phyloP scores from a whole-genome alignment of 78 protist species.

The Neovahlkampfia damariscottae region DNA sequence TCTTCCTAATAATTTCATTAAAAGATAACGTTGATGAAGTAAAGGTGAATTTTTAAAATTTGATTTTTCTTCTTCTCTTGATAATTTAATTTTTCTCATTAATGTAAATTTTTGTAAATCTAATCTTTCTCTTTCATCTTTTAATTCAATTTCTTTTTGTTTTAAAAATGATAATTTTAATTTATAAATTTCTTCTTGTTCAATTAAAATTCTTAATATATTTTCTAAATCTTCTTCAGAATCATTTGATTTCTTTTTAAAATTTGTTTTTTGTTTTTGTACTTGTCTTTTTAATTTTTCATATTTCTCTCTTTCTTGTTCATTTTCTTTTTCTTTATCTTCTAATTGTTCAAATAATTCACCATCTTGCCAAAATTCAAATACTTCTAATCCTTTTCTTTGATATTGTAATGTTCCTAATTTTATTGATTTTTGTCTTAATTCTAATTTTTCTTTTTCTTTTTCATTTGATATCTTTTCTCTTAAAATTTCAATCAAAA shows the following conservation, averaged over 20 bases:
- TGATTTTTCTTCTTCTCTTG: conserved; percentile 2
- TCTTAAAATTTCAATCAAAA: neutral
- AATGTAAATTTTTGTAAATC: neutral
- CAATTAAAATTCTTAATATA: neutral
- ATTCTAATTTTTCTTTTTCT: neutral
- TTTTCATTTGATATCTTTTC: neutral
- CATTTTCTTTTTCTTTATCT: neutral
- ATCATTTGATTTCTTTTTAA: neutral
- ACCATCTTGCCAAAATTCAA: neutral
- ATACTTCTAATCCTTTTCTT: neutral
- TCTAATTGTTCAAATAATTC: neutral
- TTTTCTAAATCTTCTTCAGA: neutral
- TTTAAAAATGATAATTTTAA: neutral
- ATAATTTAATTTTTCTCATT: neutral
- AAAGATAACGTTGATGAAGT: conserved; percentile 38
- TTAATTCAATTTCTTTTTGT: neutral
- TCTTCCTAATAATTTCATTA: conserved; percentile 57
- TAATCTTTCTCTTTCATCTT: neutral
- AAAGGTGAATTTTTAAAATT: neutral
- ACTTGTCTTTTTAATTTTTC: neutral
- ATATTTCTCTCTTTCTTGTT: neutral
- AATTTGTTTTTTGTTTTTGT: neutral
- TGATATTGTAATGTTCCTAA: neutral
- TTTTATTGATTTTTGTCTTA: neutral
- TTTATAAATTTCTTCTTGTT: neutral